Conservation (phyloP, 352 stramenopile species). For the Aphanomyces stellatus region DNA sequence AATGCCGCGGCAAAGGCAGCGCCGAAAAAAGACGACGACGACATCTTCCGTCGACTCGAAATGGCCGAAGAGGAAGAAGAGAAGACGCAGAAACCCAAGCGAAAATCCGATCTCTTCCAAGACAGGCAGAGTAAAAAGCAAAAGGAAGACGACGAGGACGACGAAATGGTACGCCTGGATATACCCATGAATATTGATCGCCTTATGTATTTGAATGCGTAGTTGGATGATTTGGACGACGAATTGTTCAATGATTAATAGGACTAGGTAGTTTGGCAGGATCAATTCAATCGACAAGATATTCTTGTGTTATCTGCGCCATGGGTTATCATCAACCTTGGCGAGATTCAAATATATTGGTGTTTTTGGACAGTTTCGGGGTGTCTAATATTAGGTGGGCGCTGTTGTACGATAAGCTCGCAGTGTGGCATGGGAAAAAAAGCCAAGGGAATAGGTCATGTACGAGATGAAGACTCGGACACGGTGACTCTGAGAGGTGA, state of each 20-base stretch:
- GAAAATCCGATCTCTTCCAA: constrained; percentile 8
- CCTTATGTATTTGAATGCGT: background rate
- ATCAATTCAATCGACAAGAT: too few species aligned
- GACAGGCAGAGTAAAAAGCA: background rate
- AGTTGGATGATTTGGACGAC: constrained; percentile 4
- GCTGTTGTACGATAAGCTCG: too few species aligned
- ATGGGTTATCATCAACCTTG: too few species aligned
- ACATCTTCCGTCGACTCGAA: background rate
- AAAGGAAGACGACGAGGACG: background rate
- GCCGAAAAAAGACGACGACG: background rate
- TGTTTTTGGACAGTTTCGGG: too few species aligned
- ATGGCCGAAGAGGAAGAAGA: constrained; percentile 14
- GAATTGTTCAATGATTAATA: background rate
- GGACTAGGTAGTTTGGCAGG: background rate
- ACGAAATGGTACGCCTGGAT: background rate
- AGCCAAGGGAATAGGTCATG: background rate
- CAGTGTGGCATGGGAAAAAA: too few species aligned
- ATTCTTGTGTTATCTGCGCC: too few species aligned
- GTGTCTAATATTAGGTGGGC: too few species aligned
- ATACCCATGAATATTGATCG: background rate
- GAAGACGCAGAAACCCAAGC: background rate
- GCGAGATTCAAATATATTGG: too few species aligned
- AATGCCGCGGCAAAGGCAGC: background rate
- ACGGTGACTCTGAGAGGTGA: background rate
- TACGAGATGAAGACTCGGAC: background rate